These are phyloP conservation scores for Xylaria curta DNA, from an alignment of 495 filamentous ascomycete species.

Conservation along the genomic window DNA sequence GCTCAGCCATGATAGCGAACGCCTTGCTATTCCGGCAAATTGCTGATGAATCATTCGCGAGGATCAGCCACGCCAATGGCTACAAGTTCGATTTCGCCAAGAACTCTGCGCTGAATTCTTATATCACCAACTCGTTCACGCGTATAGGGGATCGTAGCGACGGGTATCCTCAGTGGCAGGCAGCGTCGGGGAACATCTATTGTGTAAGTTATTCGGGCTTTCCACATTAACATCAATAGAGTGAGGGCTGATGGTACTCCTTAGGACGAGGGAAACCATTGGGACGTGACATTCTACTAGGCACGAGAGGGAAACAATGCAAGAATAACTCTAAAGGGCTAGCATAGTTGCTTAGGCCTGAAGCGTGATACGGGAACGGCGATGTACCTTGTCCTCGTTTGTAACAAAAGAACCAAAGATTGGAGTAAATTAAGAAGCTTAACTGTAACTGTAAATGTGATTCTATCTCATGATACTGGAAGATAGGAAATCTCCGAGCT, in stretches of 20 bases:
- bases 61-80: conserved; percentile 25
- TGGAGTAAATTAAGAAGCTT: background rate
- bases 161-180: conserved; percentile 30
- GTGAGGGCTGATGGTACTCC: background rate
- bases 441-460: background rate
- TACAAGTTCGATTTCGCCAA: conserved; percentile 33
- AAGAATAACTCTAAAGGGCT: background rate
- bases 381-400: background rate
- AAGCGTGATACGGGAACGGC: background rate
- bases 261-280: conserved; percentile 33
- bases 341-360: background rate
- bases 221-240: background rate
- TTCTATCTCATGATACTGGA: background rate
- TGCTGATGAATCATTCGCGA: background rate
- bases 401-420: background rate
- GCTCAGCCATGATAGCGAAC: background rate
- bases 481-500: background rate
- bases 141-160: conserved; percentile 29
- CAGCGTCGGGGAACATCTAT: conserved; percentile 31
- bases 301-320: background rate
- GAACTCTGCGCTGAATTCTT: conserved; percentile 28
- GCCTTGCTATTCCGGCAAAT: background rate
- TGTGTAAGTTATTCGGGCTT: conserved; percentile 14
- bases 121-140: conserved; percentile 28
- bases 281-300: conserved; percentile 31